Conservation (phyloP, 306 rosid genomes). For the Sesbania bispinosa region DNA sequence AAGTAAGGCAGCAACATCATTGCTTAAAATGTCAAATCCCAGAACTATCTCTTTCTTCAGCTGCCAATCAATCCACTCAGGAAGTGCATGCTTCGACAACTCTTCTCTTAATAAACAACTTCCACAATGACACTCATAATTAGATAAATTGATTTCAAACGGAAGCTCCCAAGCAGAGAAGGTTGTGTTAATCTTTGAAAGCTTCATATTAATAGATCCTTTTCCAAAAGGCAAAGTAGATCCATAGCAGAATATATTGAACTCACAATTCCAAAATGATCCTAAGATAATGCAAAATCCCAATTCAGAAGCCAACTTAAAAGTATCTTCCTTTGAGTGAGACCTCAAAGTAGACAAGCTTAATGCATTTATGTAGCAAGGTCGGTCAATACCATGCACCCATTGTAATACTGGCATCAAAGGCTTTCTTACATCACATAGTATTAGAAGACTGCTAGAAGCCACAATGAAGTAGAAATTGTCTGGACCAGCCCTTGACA, state of each 20-base stretch:
- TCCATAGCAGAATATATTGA: constrained; percentile 60
- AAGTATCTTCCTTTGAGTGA: constrained; percentile 33
- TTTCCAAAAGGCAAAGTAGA: constrained; percentile 35
- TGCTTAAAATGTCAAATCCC: constrained; percentile 58
- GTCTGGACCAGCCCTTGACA: constrained; percentile 48
- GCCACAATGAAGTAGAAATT: constrained; percentile 50
- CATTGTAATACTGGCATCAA: constrained; percentile 57
- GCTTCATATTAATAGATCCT: constrained; percentile 34
- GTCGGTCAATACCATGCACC: constrained; percentile 56
- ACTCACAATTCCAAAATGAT: constrained; percentile 60
- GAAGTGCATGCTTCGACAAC: constrained; percentile 53
- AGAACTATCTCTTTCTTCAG: constrained; percentile 65
- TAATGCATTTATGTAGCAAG: constrained; percentile 39
- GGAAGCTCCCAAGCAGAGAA: constrained; percentile 71
- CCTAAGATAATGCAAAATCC: constrained; percentile 73
- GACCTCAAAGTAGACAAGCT: constrained; percentile 65
- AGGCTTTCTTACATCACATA: constrained; percentile 65
- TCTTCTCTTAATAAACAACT: constrained; percentile 59
- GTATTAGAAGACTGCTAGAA: constrained; percentile 50
- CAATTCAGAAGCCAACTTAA: constrained; percentile 49
- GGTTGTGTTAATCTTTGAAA: constrained; percentile 30
- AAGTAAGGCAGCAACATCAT: constrained; percentile 42
- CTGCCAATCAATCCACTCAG: constrained; percentile 75
- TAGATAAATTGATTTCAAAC: constrained; percentile 43
- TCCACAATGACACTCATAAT: constrained; percentile 48